Conservation (phyloP, 2,329 filamentous ascomycete genomes). For the Ascosphaera apis region DNA sequence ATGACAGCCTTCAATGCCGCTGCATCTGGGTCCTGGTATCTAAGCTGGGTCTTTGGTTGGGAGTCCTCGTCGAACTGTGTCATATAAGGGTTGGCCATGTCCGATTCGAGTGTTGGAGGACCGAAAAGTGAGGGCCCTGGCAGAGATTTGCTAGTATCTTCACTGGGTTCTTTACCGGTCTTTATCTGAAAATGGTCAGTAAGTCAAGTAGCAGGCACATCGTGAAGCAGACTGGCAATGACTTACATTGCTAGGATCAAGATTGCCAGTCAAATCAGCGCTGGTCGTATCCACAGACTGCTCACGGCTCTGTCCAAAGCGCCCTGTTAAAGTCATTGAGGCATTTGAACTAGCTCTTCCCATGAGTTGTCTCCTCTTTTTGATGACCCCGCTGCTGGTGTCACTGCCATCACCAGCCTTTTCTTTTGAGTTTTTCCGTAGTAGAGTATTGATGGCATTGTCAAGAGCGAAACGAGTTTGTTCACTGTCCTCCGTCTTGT, state of each 20-base stretch:
- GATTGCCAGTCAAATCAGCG: slow-evolving; percentile 12
- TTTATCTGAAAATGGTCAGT: slow-evolving; percentile 6
- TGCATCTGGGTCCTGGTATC: slow-evolving; percentile 28
- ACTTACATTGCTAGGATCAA: slow-evolving; percentile 3
- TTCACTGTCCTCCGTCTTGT: neutral
- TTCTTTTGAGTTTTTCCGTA: slow-evolving; percentile 14
- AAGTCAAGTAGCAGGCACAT: neutral
- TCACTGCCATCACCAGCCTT: slow-evolving; percentile 7
- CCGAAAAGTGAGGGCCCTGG: neutral
- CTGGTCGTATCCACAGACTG: slow-evolving; percentile 28
- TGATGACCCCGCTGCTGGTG: slow-evolving; percentile 7
- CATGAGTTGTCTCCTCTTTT: slow-evolving; percentile 16
- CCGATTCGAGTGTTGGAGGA: neutral
- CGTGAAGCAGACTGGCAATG: neutral
- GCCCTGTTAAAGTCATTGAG: slow-evolving; percentile 9
- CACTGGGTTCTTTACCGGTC: slow-evolving; percentile 6
- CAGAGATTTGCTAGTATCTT: slow-evolving; percentile 9
- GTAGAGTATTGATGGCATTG: slow-evolving; percentile 17
- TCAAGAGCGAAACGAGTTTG: neutral
- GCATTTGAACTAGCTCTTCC: slow-evolving; percentile 20
- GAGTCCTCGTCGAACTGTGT: slow-evolving; percentile 5
- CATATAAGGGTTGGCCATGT: slow-evolving; percentile 2
- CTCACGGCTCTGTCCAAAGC: slow-evolving; percentile 16
- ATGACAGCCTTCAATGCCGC: slow-evolving; percentile 33
- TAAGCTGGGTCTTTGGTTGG: slow-evolving; percentile 18